Conservation (phyloP, 305 asterid species). For the Solanum chacoense region DNA sequence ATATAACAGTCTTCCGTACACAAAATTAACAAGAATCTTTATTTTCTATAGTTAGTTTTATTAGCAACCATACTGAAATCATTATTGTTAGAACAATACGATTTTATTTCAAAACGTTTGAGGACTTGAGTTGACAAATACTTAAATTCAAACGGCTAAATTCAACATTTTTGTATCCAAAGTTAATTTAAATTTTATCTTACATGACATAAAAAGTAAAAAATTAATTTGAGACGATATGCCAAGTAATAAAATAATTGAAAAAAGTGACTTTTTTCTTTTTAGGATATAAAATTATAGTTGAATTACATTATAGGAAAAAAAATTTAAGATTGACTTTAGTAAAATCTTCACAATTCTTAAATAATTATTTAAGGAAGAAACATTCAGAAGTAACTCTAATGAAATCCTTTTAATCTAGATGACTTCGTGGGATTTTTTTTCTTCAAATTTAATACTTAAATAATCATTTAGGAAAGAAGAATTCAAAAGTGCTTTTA, state of each 20-base stretch:
- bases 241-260: not conserved
- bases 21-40: not conserved
- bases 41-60: not conserved
- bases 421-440: not conserved
- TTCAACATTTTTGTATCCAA: not conserved
- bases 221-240: not conserved
- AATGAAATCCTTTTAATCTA: not conserved
- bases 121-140: not conserved
- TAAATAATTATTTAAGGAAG: not conserved
- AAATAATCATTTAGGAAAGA: not conserved
- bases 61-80: not conserved
- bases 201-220: not conserved
- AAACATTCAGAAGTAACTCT: not conserved
- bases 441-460: not conserved
- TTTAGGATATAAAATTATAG: not conserved
- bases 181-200: not conserved
- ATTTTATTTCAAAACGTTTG: not conserved
- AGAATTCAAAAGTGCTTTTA: not conserved
- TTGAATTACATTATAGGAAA: not conserved
- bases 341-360: not conserved
- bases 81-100: not conserved
- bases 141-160: not conserved
- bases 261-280: not conserved
- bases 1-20: not conserved
- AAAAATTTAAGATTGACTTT: not conserved